These are phyloP conservation scores for Pilaira anomala DNA, from an alignment of 192 early-diverging fungal genomes.

Conservation along the genomic window DNA sequence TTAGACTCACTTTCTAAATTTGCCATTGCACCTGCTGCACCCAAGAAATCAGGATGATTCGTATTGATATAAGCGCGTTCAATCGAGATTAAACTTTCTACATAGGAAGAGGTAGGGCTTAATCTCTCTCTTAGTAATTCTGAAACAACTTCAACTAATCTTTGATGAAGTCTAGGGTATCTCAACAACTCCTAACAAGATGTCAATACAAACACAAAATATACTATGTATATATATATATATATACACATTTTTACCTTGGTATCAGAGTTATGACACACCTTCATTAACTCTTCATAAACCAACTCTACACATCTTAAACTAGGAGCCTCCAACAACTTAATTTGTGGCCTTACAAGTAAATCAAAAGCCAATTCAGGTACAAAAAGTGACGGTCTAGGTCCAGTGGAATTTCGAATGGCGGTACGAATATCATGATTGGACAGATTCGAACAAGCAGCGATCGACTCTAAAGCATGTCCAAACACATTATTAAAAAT, in stretches of 20 bases:
- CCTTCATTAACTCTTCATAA: conserved; percentile 80
- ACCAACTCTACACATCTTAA: conserved; percentile 78
- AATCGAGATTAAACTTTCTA: conserved; percentile 78
- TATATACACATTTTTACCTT: conserved; percentile 40
- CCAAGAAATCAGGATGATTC: conserved; percentile 83
- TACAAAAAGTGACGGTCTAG: conserved; percentile 76
- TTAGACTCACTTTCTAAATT: conserved; percentile 64
- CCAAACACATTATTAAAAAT: conserved; percentile 82
- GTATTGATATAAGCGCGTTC: conserved; percentile 85
- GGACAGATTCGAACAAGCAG: conserved; percentile 66
- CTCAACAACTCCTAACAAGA: conserved; percentile 59
- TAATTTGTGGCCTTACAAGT: conserved; percentile 78
- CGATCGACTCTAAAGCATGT: conserved; percentile 65
- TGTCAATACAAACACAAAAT: not conserved
- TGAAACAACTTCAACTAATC: conserved; percentile 72
- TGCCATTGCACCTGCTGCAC: conserved; percentile 71
- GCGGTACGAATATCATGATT: conserved; percentile 75
- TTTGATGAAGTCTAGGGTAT: conserved; percentile 72
- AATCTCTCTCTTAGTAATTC: conserved; percentile 74
- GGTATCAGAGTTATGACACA: conserved; percentile 72
- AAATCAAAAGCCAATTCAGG: conserved; percentile 85
- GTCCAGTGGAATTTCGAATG: conserved; percentile 81
- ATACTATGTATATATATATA: not conserved
- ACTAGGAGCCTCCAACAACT: conserved; percentile 68
- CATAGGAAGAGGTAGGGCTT: conserved; percentile 67